These are phyloP conservation scores for Candida schatavii DNA, from an alignment of 805 yeast species.

Conservation along the genomic window DNA sequence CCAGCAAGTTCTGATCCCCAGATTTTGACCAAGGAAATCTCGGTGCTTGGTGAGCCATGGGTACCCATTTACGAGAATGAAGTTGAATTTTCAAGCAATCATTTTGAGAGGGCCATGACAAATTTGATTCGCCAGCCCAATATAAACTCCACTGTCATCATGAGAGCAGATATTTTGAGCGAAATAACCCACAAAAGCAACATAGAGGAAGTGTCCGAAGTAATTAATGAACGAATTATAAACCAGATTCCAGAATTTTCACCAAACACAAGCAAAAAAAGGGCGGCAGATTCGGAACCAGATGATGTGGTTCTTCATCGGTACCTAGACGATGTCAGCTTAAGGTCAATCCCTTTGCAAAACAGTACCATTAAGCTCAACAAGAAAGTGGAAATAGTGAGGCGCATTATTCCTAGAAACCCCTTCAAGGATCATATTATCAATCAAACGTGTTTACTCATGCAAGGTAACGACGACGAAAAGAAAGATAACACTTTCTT, in stretches of 20 bases:
- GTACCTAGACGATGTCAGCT: constrained; percentile 30
- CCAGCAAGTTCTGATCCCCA: no score
- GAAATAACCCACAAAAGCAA: constrained; percentile 44
- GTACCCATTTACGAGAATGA: constrained; percentile 50
- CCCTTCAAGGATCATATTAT: constrained; percentile 80
- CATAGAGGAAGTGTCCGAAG: constrained; percentile 22
- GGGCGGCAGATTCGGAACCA: constrained; percentile 9
- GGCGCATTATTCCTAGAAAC: constrained; percentile 88
- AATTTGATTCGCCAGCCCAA: constrained; percentile 81
- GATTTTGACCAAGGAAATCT: constrained; percentile 20
- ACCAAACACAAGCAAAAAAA: constrained; percentile 11
- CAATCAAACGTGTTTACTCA: constrained; percentile 76
- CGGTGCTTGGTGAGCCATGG: constrained; percentile 62
- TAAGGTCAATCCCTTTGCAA: constrained; percentile 28
- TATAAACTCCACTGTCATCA: constrained; percentile 85
- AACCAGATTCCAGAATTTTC: constrained; percentile 34
- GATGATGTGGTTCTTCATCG: constrained; percentile 24
- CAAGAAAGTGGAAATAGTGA: constrained; percentile 55
- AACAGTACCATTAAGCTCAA: constrained; percentile 18
- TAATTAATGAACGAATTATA: constrained; percentile 21
- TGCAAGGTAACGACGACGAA: constrained; percentile 24
- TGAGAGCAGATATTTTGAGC: constrained; percentile 78
- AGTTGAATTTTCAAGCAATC: constrained; percentile 49
- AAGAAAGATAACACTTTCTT: constrained; percentile 39
- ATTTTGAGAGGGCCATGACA: constrained; percentile 74